These are phyloP conservation scores for Talaromyces atroroseus DNA, from an alignment of 2,329 filamentous ascomycete species.

Conservation along the genomic window DNA sequence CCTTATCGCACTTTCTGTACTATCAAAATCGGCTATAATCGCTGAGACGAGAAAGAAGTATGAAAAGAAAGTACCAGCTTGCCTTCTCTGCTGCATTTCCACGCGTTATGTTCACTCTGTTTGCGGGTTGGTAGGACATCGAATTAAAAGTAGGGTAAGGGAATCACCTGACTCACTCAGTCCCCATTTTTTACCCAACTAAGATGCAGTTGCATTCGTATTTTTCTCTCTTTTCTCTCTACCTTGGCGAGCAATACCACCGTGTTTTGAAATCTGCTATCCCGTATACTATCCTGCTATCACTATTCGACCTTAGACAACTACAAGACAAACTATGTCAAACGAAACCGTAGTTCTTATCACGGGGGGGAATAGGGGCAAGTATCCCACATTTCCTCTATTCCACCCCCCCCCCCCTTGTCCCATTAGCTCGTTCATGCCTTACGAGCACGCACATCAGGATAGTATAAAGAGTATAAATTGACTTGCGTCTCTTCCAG, in stretches of 20 bases:
- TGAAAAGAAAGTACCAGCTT: not conserved
- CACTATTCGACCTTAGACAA: not conserved
- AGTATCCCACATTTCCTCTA: not conserved
- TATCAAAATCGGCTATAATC: not conserved
- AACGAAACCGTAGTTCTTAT: slow-evolving; percentile 12
- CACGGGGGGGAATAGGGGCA: slow-evolving; percentile 12
- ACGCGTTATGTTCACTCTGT: not conserved
- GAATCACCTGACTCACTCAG: not conserved
- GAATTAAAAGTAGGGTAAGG: not conserved
- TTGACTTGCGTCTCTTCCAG: not conserved
- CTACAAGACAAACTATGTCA: not conserved
- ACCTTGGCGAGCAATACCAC: not conserved
- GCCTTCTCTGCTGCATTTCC: not conserved
- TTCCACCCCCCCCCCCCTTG: not conserved
- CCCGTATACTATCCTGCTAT: not conserved
- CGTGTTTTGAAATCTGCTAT: not conserved
- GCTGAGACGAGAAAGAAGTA: not conserved
- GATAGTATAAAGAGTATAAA: not conserved
- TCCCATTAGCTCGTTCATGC: not conserved
- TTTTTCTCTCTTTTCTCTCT: not conserved
- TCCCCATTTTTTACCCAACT: not conserved
- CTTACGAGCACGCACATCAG: not conserved
- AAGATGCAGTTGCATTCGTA: not conserved
- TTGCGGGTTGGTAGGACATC: not conserved
- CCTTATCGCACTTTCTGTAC: too few relatives aligned